Base-by-base conservation (phyloP, 352 stramenopile species). In the Globisporangium rhizosaccharum region DNA sequence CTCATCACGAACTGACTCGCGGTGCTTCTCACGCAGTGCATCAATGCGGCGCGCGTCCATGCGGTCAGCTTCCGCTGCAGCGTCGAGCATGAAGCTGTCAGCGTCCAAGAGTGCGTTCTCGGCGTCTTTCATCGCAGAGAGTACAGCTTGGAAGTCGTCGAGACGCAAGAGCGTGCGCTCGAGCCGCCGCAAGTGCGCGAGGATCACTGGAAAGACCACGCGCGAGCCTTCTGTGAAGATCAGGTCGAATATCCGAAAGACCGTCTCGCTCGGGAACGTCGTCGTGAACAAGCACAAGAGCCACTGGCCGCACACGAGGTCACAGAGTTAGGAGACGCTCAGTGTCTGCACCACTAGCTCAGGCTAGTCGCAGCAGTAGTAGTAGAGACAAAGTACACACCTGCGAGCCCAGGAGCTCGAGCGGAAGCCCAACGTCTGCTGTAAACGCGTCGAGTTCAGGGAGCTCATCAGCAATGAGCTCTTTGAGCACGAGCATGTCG, bases 251-350 rank as follows among this genome's bases (percentile, higher is more conserved):
- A 96, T 85, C 37, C 88, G 82, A 44, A 94, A 89, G 23, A 85
- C 84, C 0, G 85, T 97, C 62, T 96, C 87, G 39, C 82, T 82
- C 5, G 85, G 85, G 25, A 97, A 91, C 2, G 85, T 96, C 20
- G 90, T 97, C 7, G 92, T 92, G 68, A 97, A 97, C 18, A 96
- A 62, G 57, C 89, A 97, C 10, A 97, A 51, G 20, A 97, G 70
- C 89, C 89, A 97, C 75, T 96, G 41, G 23, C 0, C 23, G 23
- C 14, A 26, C 20, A 50, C 33, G 28, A 33, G 28, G 28, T 33
- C 28, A 33, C 28, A 33, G 28, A 33, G 28, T 33, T 6, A 33
- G 28, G 3, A 6, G 28, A 33, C 28, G 28, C 28, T 6, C 41
- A 62, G n/a, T 7, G 57, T 5, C 33, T 11, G 4, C 20, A 47